These are phyloP conservation scores for Apiotrichum montevideense DNA, from an alignment of 1,284 basidiomycete genomes.

Conservation along the genomic window DNA sequence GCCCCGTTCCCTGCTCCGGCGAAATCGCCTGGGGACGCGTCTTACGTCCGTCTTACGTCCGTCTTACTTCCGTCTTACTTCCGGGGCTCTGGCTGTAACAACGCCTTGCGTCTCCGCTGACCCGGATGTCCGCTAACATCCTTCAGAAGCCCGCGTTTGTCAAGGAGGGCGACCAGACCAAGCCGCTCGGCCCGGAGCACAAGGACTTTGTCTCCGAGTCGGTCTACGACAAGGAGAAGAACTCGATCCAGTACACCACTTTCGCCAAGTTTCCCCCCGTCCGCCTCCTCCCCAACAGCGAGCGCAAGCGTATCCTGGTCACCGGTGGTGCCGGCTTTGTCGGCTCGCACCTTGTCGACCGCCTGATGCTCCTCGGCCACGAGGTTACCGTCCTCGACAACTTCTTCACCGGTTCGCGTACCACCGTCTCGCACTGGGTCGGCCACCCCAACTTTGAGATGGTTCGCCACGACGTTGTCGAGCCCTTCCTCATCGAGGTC, in stretches of 20 bases:
- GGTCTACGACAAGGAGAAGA: conserved; percentile 67
- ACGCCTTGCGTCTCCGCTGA: too few species aligned
- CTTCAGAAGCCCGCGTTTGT: conserved; percentile 39
- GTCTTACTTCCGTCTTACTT: too few species aligned
- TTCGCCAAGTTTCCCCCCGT: conserved; percentile 87
- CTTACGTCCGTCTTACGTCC: too few species aligned
- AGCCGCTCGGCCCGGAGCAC: conserved; percentile 46
- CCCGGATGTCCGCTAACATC: not conserved
- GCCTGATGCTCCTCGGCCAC: conserved; percentile 94
- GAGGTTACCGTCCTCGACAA: conserved; percentile 97
- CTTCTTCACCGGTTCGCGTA: conserved; percentile 96
- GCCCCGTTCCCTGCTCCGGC: too few species aligned
- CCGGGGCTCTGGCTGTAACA: too few species aligned
- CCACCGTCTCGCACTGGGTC: conserved; percentile 80
- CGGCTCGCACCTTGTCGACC: conserved; percentile 92
- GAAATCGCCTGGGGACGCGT: too few species aligned
- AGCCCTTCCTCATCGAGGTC: conserved; percentile 94
- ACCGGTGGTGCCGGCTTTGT: conserved; percentile 98
- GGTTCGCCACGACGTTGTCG: conserved; percentile 92
- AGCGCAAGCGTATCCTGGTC: conserved; percentile 75
- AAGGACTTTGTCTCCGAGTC: conserved; percentile 69
- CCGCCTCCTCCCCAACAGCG: conserved; percentile 67
- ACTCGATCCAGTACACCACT: conserved; percentile 83
- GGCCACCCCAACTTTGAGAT: conserved; percentile 98
- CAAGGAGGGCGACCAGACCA: conserved; percentile 55